Percentiles rank a stretch among this genome's conserved stretches.
Evolutionary conservation across 306 rosid species (phyloP).

Genomic region (Glycine tomentella): DNA sequence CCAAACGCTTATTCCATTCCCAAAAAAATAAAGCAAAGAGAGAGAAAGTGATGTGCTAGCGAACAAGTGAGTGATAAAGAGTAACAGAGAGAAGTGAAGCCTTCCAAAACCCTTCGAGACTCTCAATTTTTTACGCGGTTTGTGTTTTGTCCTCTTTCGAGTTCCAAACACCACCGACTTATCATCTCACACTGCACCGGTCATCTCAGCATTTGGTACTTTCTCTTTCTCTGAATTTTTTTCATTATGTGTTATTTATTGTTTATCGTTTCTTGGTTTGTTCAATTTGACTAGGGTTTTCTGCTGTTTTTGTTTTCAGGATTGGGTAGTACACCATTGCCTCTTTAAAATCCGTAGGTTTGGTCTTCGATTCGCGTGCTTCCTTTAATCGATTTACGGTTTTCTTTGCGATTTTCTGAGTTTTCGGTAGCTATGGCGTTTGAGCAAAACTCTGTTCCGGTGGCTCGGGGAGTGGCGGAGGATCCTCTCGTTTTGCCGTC

Average conservation of each 20-base stretch:
- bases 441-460: constrained; percentile 68
- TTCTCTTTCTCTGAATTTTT: constrained; percentile 21
- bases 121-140: constrained; percentile 38
- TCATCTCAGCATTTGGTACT: constrained; percentile 48
- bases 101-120: constrained; percentile 39
- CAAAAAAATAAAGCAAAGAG: neutral
- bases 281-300: constrained; percentile 60
- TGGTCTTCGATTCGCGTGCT: constrained; percentile 17
- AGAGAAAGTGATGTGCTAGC: neutral
- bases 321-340: neutral
- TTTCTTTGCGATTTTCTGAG: constrained; percentile 15
- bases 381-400: constrained; percentile 36
- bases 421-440: constrained; percentile 70
- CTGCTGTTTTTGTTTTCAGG: constrained; percentile 9
- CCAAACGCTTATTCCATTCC: no score
- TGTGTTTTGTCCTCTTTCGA: constrained; percentile 14
- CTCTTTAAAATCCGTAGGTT: neutral
- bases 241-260: no score
- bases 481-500: constrained; percentile 67
- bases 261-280: constrained; percentile 10
- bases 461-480: constrained; percentile 61
- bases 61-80: neutral
- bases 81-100: neutral
- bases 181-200: constrained; percentile 19
- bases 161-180: neutral